phyloP scores from a whole-genome alignment of 169 alveolate species.

The Plasmodium knowlesi region DNA sequence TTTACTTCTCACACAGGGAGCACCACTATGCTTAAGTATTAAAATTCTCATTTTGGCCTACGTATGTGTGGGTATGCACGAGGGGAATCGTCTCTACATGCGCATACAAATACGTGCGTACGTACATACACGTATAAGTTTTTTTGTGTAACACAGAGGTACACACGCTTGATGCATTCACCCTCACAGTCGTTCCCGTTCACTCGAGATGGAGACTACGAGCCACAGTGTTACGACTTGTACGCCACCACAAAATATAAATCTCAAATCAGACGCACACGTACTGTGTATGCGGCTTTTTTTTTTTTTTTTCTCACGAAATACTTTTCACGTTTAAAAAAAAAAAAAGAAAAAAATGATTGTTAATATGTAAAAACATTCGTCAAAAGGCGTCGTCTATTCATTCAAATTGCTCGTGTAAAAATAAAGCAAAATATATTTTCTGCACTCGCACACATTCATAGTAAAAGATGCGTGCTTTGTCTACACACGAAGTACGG shows the following conservation, averaged over 20 bases:
- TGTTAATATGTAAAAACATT: background rate
- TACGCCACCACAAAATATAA: background rate
- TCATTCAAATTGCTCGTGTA: background rate
- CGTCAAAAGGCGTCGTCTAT: conserved; percentile 2
- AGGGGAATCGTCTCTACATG: background rate
- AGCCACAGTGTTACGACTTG: background rate
- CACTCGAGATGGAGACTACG: background rate
- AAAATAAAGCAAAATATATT: background rate
- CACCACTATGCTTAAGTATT: background rate
- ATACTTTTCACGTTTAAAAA: background rate
- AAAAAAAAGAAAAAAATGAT: conserved; percentile 22
- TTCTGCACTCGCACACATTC: background rate
- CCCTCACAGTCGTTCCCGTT: background rate
- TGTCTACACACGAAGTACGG: background rate
- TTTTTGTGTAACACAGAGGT: background rate
- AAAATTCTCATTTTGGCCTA: background rate
- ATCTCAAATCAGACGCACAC: background rate
- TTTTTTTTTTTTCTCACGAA: background rate
- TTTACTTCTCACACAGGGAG: background rate
- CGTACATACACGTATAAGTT: background rate
- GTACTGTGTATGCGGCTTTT: background rate
- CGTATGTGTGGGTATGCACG: background rate
- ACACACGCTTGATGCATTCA: background rate
- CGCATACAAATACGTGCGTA: background rate
- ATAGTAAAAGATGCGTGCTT: background rate